Evolutionary conservation across 108 stramenopile genomes (phyloP).

Genomic region (Pseudonitzschia pungens): DNA sequence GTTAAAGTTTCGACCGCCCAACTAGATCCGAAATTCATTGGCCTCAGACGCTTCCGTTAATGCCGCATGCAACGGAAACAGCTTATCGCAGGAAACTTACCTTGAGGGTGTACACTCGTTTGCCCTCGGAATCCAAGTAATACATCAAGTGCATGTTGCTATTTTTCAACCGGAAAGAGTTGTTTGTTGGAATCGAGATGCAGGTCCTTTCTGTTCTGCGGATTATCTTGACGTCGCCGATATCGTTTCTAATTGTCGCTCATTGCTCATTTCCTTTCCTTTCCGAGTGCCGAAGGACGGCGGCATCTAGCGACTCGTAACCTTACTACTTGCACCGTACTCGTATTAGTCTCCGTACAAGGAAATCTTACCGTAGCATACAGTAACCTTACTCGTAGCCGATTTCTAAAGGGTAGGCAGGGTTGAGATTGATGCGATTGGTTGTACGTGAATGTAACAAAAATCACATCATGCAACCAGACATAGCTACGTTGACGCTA

Average conservation of each 20-base stretch:
- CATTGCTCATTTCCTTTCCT: too few species aligned
- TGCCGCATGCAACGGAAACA: neutral
- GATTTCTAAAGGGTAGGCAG: too few species aligned
- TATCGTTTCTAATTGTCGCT: neutral
- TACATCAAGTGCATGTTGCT: constrained; percentile 98
- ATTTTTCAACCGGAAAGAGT: neutral
- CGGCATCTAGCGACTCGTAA: too few species aligned
- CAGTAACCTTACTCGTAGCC: too few species aligned
- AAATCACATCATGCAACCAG: too few species aligned
- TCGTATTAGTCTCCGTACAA: too few species aligned
- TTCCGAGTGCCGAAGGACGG: too few species aligned
- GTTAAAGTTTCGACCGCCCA: neutral
- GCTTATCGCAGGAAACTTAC: constrained; percentile 39
- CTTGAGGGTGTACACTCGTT: constrained; percentile 98
- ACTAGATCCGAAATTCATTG: neutral
- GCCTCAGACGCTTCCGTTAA: too few species aligned
- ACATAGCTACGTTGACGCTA: too few species aligned
- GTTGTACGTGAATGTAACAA: neutral
- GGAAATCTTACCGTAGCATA: too few species aligned
- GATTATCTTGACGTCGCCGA: neutral
- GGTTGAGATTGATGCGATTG: neutral
- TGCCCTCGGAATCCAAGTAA: constrained; percentile 89
- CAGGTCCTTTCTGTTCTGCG: neutral
- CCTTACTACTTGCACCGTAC: too few species aligned
- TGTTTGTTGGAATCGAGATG: neutral